Conservation (phyloP, 768 basidiomycete genomes). For the Tephrocybe sp. region DNA sequence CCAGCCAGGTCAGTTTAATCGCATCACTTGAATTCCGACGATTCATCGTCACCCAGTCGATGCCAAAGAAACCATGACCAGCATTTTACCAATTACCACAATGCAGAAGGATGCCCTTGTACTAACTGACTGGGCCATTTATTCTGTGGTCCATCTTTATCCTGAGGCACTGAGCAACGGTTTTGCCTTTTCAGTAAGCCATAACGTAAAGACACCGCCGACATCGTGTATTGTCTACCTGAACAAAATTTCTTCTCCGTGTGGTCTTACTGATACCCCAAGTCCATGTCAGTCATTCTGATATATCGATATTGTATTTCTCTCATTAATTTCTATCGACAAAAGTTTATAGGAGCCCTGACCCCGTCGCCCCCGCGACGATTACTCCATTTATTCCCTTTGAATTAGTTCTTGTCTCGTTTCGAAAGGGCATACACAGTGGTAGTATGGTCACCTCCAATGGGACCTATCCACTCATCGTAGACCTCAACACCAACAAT, state of each 20-base stretch:
- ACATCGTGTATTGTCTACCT: background rate
- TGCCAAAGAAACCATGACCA: background rate
- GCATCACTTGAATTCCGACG: background rate
- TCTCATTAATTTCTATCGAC: background rate
- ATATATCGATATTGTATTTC: background rate
- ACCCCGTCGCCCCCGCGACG: too few relatives aligned
- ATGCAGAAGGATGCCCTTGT: background rate
- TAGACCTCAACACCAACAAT: too few relatives aligned
- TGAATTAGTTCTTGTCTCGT: too few relatives aligned
- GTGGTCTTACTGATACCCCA: background rate
- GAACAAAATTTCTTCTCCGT: background rate
- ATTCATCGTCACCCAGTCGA: background rate
- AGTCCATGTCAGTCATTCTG: background rate
- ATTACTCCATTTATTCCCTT: too few relatives aligned
- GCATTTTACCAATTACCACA: background rate
- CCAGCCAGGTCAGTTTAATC: background rate
- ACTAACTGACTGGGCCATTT: background rate
- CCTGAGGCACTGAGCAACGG: background rate
- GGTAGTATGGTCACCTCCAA: too few relatives aligned
- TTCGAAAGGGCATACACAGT: too few relatives aligned
- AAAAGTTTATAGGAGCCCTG: background rate
- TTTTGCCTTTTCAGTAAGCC: background rate
- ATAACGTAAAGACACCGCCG: background rate
- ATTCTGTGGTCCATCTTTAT: background rate
- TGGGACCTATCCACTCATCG: too few relatives aligned